Conservation (phyloP, 768 basidiomycete species). For the Hericium erinaceus region DNA sequence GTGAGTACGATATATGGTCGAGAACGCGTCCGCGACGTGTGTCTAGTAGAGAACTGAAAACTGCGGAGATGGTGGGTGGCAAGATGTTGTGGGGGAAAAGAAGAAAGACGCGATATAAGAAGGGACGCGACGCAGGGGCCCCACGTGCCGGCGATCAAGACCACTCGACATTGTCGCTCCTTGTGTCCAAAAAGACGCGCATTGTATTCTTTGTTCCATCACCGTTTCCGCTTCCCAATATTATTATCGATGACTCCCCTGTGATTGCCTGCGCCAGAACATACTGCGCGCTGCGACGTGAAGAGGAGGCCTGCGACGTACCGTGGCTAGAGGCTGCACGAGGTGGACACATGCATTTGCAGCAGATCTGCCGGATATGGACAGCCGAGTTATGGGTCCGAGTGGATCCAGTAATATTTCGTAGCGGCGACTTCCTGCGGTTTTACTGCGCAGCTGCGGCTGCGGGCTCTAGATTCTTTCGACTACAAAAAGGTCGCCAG, state of each 20-base stretch:
- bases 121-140: too few relatives aligned
- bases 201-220: not conserved
- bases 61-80: not conserved
- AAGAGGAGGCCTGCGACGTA: not conserved
- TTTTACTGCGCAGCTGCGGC: not conserved
- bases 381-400: not conserved
- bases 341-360: not conserved
- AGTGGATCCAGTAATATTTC: not conserved
- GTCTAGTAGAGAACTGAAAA: not conserved
- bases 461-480: too few relatives aligned
- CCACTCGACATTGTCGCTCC: not conserved
- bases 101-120: too few relatives aligned
- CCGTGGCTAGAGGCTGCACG: not conserved
- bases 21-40: not conserved
- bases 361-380: not conserved
- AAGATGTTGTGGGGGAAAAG: too few relatives aligned
- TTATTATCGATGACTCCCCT: not conserved
- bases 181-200: not conserved
- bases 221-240: not conserved
- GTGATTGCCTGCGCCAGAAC: not conserved
- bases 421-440: not conserved
- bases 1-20: not conserved
- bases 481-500: too few relatives aligned
- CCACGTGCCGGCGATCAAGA: not conserved
- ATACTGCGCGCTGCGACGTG: not conserved